Evolutionary conservation across 2,329 filamentous ascomycete species (phyloP).

Genomic region (Aspergillus clavatus): DNA sequence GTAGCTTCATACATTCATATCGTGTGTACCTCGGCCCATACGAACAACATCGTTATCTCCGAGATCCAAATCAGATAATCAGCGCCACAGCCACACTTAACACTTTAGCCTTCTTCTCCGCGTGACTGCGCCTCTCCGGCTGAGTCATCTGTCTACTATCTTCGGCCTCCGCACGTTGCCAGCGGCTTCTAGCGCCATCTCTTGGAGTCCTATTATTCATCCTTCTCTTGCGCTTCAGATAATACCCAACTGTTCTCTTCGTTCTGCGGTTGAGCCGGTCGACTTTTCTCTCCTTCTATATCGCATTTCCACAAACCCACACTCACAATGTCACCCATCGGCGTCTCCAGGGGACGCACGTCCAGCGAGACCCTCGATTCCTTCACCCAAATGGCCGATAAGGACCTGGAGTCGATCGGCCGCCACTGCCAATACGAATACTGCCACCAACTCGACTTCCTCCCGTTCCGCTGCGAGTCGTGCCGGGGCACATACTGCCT

Average conservation of each 20-base stretch:
- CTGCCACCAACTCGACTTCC: constrained; percentile 93
- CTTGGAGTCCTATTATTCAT: constrained; percentile 3
- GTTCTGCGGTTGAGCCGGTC: no score
- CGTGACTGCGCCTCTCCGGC: constrained; percentile 3
- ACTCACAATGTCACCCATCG: constrained; percentile 24
- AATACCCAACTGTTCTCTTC: neutral
- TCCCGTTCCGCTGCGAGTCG: constrained; percentile 89
- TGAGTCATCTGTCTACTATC: constrained; percentile 5
- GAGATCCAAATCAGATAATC: constrained; percentile 16
- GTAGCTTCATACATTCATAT: no score
- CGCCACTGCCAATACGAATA: constrained; percentile 85
- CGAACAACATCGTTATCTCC: constrained; percentile 8
- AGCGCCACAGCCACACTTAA: constrained; percentile 1
- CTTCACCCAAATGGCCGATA: constrained; percentile 47
- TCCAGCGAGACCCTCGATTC: constrained; percentile 18
- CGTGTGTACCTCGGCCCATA: neutral
- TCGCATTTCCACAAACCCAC: neutral
- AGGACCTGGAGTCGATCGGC: constrained; percentile 80
- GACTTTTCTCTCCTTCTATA: neutral
- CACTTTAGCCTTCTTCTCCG: neutral
- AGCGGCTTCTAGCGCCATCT: constrained; percentile 16
- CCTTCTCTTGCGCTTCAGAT: neutral
- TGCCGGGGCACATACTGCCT: constrained; percentile 83
- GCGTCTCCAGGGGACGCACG: constrained; percentile 16
- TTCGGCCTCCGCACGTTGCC: constrained; percentile 22